Percentiles rank a stretch among this genome's conserved stretches.
Evolutionary conservation across 2,329 filamentous ascomycete genomes (phyloP).

Genomic region (Fusarium goolgardi): DNA sequence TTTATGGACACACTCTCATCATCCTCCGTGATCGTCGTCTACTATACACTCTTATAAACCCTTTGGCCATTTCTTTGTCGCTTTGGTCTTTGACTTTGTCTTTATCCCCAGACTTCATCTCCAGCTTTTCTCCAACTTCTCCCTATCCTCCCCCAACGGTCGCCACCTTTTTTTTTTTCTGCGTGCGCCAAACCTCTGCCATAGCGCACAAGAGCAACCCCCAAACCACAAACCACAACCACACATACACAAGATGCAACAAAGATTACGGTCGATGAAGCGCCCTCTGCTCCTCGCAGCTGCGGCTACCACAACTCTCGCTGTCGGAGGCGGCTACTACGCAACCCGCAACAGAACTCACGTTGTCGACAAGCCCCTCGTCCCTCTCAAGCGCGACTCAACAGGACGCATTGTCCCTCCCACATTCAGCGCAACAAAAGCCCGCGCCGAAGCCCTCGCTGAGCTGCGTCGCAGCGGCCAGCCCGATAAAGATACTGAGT

Average conservation of each 20-base stretch:
- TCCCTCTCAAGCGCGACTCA: conserved; percentile 52
- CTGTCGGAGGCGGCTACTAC: conserved; percentile 50
- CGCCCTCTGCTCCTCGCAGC: conserved; percentile 51
- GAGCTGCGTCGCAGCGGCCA: conserved; percentile 52
- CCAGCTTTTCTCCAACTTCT: conserved; percentile 20
- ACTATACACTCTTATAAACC: conserved; percentile 29
- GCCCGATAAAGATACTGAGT: conserved; percentile 63
- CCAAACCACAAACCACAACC: conserved; percentile 12
- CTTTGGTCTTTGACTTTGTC: background rate
- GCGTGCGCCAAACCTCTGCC: background rate
- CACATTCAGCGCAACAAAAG: conserved; percentile 51
- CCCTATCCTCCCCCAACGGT: background rate
- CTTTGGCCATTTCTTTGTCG: conserved; percentile 7
- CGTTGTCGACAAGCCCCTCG: conserved; percentile 50
- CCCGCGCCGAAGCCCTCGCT: conserved; percentile 55
- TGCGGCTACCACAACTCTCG: conserved; percentile 47
- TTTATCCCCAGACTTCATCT: conserved; percentile 27
- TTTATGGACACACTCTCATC: conserved; percentile 28
- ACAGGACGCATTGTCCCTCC: conserved; percentile 54
- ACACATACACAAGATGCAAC: conserved; percentile 48
- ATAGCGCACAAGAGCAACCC: conserved; percentile 4
- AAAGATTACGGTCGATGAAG: conserved; percentile 51
- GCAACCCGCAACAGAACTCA: conserved; percentile 47
- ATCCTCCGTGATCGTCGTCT: conserved; percentile 27
- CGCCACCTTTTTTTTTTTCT: background rate